Evolutionary conservation across 805 yeast species (phyloP).

Genomic region (Pichia phayaonensis): DNA sequence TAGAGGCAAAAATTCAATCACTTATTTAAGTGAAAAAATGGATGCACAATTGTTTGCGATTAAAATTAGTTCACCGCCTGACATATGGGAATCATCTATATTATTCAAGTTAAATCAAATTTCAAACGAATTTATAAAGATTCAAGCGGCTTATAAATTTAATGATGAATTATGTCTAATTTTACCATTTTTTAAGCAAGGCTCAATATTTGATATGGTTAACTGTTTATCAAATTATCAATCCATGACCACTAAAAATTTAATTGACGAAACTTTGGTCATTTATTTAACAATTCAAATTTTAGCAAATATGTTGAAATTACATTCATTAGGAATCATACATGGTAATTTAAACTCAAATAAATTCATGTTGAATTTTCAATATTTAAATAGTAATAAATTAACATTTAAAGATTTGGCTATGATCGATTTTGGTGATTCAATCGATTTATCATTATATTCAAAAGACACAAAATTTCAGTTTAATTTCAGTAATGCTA

Average conservation of each 20-base stretch:
- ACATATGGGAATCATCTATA: conserved; percentile 77
- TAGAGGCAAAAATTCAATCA: conserved; percentile 74
- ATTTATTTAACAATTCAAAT: conserved; percentile 61
- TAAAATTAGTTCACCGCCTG: conserved; percentile 63
- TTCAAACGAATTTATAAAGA: conserved; percentile 30
- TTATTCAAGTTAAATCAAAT: conserved; percentile 48
- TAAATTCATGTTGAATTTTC: conserved; percentile 68
- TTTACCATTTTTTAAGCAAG: conserved; percentile 58
- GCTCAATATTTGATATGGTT: conserved; percentile 65
- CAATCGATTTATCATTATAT: conserved; percentile 61
- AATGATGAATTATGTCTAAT: conserved; percentile 63
- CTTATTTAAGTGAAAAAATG: conserved; percentile 57
- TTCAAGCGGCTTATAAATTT: conserved; percentile 46
- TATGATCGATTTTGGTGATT: conserved; percentile 75
- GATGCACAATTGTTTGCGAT: conserved; percentile 56
- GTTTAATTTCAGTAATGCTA: conserved; percentile 42
- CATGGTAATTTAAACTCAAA: conserved; percentile 87
- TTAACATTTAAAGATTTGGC: conserved; percentile 17
- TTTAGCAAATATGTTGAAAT: conserved; percentile 44
- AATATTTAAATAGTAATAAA: conserved; percentile 13
- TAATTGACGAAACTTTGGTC: conserved; percentile 50
- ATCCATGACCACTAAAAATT: conserved; percentile 25
- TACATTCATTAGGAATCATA: conserved; percentile 62
- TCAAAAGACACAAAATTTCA: conserved; percentile 44
- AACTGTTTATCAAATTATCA: conserved; percentile 31